Conservation (phyloP, 441 rosid species). For the Erysimum pusillum region DNA sequence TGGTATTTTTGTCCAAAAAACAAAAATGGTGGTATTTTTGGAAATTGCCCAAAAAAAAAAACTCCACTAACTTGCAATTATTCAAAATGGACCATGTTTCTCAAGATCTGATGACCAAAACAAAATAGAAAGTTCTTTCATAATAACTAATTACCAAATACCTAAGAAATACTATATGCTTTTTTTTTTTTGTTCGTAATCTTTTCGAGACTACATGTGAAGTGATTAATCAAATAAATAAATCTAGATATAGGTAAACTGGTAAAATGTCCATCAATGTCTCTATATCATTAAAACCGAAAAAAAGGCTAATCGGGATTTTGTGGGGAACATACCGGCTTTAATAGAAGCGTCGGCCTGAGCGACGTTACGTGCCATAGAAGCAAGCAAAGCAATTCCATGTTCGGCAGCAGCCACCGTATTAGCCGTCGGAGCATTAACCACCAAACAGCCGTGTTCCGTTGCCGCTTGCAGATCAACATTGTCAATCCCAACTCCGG, state of each 20-base stretch:
- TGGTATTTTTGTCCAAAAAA: too few relatives aligned
- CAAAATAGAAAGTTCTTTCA: not conserved
- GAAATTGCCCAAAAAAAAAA: too few relatives aligned
- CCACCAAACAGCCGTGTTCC: conserved; percentile 69
- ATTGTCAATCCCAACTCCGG: conserved; percentile 80
- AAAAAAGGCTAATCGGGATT: not conserved
- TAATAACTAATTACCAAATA: not conserved
- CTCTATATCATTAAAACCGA: not conserved
- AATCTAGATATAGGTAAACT: conserved; percentile 10
- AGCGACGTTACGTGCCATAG: conserved; percentile 72
- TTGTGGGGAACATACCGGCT: conserved; percentile 49
- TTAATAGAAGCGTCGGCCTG: conserved; percentile 77
- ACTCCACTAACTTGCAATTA: not conserved
- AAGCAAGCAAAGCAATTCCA: conserved; percentile 67
- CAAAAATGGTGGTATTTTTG: too few relatives aligned
- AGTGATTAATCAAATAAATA: not conserved
- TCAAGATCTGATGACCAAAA: conserved; percentile 18
- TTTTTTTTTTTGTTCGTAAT: not conserved
- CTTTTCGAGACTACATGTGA: not conserved
- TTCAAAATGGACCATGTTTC: conserved; percentile 22
- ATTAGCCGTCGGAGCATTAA: conserved; percentile 77
- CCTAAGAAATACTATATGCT: not conserved
- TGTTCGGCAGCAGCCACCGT: conserved; percentile 80
- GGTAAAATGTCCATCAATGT: not conserved
- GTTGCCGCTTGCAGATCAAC: conserved; percentile 78